Conservation (phyloP, 768 basidiomycete species). For the Galerina sulciceps region DNA sequence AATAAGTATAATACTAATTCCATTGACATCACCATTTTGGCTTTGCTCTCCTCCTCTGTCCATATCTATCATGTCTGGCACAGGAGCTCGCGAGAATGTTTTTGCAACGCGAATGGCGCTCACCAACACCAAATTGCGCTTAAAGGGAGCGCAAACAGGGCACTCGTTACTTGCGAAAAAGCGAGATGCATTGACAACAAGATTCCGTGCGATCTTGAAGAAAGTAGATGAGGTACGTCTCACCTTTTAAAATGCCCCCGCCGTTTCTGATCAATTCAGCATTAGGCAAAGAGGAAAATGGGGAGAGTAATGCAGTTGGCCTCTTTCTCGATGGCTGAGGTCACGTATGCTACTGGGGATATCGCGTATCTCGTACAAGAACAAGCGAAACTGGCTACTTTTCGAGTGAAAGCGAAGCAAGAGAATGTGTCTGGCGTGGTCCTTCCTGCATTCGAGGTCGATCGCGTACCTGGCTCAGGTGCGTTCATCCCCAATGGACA, state of each 20-base stretch:
- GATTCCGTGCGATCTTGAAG: slow-evolving; percentile 91
- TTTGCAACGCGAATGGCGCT: slow-evolving; percentile 98
- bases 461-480: slow-evolving; percentile 87
- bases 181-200: slow-evolving; percentile 92
- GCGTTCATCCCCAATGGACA: slow-evolving; percentile 3
- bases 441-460: slow-evolving; percentile 92
- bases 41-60: not conserved
- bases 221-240: slow-evolving; percentile 93
- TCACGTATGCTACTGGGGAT: slow-evolving; percentile 96
- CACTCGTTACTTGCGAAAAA: slow-evolving; percentile 97
- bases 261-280: slow-evolving; percentile 25
- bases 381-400: slow-evolving; percentile 87
- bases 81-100: slow-evolving; percentile 88
- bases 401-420: slow-evolving; percentile 92
- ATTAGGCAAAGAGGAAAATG: slow-evolving; percentile 98
- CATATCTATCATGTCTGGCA: slow-evolving; percentile 72
- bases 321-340: slow-evolving; percentile 98
- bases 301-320: slow-evolving; percentile 98
- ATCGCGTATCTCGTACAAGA: slow-evolving; percentile 98
- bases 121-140: slow-evolving; percentile 86
- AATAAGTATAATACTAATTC: too few species aligned
- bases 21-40: too few species aligned
- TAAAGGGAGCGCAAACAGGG: slow-evolving; percentile 93
- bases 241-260: not conserved
- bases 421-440: slow-evolving; percentile 99